A percentile compares a stretch with the other conserved stretches of the same genome.
These are phyloP conservation scores for Proteromonas lacertae DNA, from an alignment of 352 stramenopile genomes.

Conservation along the genomic window DNA sequence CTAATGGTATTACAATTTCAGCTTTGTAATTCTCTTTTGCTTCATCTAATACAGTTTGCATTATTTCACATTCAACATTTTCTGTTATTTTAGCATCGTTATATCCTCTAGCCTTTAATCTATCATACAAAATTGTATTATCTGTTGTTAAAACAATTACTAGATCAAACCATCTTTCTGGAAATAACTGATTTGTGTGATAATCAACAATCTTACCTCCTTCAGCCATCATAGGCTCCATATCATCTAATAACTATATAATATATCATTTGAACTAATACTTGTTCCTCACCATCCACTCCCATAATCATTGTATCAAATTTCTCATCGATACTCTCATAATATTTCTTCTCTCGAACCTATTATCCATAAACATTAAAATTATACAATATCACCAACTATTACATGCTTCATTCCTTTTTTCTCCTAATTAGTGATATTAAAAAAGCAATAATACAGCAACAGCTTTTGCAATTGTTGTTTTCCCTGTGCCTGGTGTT, in stretches of 20 bases:
- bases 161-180: constrained; percentile 25
- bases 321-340: constrained; percentile 46
- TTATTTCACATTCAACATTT: constrained; percentile 91
- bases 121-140: constrained; percentile 36
- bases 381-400: constrained; percentile 20
- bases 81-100: constrained; percentile 67
- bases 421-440: constrained; percentile 1
- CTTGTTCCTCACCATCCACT: too few relatives aligned
- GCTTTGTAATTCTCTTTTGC: constrained; percentile 52
- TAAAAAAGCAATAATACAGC: neutral
- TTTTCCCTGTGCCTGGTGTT: constrained; percentile 53
- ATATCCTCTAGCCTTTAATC: constrained; percentile 43
- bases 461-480: neutral
- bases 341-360: constrained; percentile 28
- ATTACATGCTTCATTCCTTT: constrained; percentile 3
- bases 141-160: constrained; percentile 47
- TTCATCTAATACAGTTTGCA: constrained; percentile 78
- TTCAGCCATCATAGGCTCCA: constrained; percentile 48
- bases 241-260: constrained; percentile 52
- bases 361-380: constrained; percentile 76
- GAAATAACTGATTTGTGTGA: constrained; percentile 87
- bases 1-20: constrained; percentile 72
- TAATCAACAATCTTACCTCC: constrained; percentile 70
- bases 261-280: constrained; percentile 15
- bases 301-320: constrained; percentile 81